Evolutionary conservation across 208 protist genomes (phyloP).

Genomic region (Herpetomonas tarakana): DNA sequence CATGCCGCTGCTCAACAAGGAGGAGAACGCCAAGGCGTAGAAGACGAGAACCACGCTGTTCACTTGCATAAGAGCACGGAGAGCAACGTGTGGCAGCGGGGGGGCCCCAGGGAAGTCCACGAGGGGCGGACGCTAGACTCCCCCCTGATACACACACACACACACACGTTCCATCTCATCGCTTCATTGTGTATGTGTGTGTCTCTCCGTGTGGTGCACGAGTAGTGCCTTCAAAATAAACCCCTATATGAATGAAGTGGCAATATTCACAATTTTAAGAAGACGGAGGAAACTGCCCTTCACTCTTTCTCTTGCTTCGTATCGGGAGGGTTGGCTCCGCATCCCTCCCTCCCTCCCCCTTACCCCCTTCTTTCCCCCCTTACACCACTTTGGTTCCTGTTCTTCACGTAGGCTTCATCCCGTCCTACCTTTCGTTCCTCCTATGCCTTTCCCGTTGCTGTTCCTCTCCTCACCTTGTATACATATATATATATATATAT

Average conservation of each 20-base stretch:
- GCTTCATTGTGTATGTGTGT: too few species aligned
- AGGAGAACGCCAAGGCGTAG: conserved; percentile 7
- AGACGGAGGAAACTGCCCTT: neutral
- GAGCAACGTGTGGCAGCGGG: neutral
- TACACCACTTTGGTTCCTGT: neutral
- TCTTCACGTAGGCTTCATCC: too few species aligned
- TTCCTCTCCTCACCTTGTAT: neutral
- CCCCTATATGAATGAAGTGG: neutral
- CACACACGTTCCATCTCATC: too few species aligned
- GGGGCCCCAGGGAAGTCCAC: neutral
- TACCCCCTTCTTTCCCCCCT: neutral
- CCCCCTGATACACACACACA: neutral
- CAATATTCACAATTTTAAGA: neutral
- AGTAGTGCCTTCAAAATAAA: too few species aligned
- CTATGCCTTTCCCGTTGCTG: neutral
- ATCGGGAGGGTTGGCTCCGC: neutral
- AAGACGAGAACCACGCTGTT: neutral
- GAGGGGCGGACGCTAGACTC: neutral
- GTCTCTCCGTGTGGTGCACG: too few species aligned
- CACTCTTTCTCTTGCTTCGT: conserved; percentile 1
- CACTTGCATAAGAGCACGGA: neutral
- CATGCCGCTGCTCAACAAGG: conserved; percentile 39
- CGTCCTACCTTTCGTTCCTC: neutral
- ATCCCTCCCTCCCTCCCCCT: neutral
- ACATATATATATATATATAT: conserved; percentile 1